Evolutionary conservation across 345 rosid species (phyloP).

Genomic region (Pugionium dolabratum): DNA sequence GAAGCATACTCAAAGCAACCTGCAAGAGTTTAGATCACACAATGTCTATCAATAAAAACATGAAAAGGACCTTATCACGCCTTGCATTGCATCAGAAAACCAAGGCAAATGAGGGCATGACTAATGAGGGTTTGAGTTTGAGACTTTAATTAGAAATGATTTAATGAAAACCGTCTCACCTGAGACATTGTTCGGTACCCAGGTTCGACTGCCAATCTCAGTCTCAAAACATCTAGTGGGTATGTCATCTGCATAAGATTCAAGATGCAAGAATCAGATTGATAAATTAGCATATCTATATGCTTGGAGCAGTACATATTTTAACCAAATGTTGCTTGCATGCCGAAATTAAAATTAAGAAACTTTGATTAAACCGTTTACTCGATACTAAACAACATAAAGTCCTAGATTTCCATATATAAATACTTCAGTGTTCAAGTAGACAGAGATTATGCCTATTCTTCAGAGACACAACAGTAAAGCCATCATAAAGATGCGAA

Average conservation of each 20-base stretch:
- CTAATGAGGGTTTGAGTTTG: background rate
- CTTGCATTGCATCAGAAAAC: no score
- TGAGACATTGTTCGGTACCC: constrained; percentile 82
- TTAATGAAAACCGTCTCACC: constrained; percentile 46
- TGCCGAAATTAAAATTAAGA: background rate
- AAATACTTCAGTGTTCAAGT: background rate
- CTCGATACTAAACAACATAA: background rate
- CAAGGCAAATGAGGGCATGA: background rate
- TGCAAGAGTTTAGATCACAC: constrained; percentile 34
- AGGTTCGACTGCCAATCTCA: constrained; percentile 93
- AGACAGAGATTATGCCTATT: constrained; percentile 3
- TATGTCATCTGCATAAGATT: constrained; percentile 66
- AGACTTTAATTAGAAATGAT: constrained; percentile 8
- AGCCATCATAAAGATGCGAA: background rate
- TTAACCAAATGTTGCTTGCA: constrained; percentile 2
- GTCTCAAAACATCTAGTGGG: constrained; percentile 91
- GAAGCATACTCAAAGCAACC: constrained; percentile 90
- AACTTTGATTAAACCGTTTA: background rate
- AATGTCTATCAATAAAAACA: constrained; percentile 15
- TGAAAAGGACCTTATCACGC: background rate
- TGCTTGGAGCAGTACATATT: background rate
- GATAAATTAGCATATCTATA: constrained; percentile 3
- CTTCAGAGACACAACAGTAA: constrained; percentile 5
- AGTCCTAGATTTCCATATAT: background rate
- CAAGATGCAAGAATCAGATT: constrained; percentile 17